phyloP scores from a whole-genome alignment of 345 rosid genomes.

The Gossypium ekmanianum region DNA sequence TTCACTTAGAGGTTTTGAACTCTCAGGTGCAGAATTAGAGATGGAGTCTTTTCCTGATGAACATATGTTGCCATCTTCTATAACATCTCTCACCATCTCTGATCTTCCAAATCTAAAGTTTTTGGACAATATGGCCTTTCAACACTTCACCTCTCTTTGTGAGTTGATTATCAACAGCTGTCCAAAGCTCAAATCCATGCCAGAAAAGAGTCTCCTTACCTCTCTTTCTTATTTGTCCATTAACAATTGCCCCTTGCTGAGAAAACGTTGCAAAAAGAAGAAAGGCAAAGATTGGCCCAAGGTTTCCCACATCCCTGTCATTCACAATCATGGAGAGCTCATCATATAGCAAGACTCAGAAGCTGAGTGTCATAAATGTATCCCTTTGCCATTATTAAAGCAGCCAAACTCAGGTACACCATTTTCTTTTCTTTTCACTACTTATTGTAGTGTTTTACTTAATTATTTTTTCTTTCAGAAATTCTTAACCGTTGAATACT shows the following conservation, averaged over 20 bases:
- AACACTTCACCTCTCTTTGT: not conserved
- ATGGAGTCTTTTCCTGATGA: not conserved
- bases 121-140: not conserved
- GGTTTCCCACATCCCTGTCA: constrained; percentile 8
- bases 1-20: not conserved
- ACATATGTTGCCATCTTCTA: constrained; percentile 12
- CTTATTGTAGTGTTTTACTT: not conserved
- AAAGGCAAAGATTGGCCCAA: constrained; percentile 13
- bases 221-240: not conserved
- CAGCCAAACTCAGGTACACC: not conserved
- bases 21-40: not conserved
- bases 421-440: not conserved
- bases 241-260: not conserved
- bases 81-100: not conserved
- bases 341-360: not conserved
- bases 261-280: not conserved
- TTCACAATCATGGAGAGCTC: not conserved
- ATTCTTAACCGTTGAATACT: not conserved
- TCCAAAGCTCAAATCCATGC: not conserved
- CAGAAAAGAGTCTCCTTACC: not conserved
- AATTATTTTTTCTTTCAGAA: not conserved
- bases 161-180: not conserved
- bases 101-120: not conserved
- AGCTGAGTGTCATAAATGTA: not conserved
- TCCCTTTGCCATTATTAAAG: constrained; percentile 1